phyloP scores from a whole-genome alignment of 208 protist species.

The Plasmodiophora brassicae region DNA sequence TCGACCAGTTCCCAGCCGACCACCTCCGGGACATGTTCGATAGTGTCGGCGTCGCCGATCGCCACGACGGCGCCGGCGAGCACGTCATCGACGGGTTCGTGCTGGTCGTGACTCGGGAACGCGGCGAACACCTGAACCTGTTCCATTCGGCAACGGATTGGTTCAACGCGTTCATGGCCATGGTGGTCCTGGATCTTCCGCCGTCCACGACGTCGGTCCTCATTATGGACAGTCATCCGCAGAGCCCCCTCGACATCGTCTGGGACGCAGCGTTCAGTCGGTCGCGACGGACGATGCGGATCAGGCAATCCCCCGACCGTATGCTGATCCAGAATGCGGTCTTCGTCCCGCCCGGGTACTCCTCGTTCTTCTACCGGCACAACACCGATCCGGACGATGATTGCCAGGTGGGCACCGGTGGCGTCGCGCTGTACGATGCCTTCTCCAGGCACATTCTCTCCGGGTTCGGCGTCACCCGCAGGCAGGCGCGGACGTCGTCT shows the following conservation, averaged over 20 bases:
- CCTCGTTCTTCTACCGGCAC: not conserved
- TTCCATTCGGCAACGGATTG: conserved; percentile 27
- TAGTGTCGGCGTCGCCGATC: not conserved
- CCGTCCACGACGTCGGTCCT: not conserved
- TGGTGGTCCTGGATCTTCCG: not conserved
- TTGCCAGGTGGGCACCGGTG: not conserved
- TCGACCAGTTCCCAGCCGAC: not conserved
- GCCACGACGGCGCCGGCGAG: too few relatives aligned
- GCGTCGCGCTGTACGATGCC: not conserved
- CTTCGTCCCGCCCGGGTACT: conserved; percentile 4
- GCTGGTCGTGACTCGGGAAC: not conserved
- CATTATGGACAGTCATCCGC: not conserved
- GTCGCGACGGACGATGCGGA: not conserved
- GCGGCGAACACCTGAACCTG: not conserved
- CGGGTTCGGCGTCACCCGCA: not conserved
- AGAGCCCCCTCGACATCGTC: not conserved
- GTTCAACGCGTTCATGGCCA: conserved; percentile 1
- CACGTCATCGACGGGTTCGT: not conserved
- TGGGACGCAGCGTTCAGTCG: conserved; percentile 29
- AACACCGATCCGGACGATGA: not conserved
- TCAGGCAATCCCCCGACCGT: not conserved
- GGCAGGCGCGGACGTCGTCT: not conserved
- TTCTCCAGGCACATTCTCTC: not conserved
- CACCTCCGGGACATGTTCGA: not conserved
- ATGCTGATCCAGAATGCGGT: not conserved